A percentile compares a stretch with the other conserved stretches of the same genome.
Evolutionary conservation across 306 rosid genomes (phyloP).

Genomic region (Pyrus betulifolia): DNA sequence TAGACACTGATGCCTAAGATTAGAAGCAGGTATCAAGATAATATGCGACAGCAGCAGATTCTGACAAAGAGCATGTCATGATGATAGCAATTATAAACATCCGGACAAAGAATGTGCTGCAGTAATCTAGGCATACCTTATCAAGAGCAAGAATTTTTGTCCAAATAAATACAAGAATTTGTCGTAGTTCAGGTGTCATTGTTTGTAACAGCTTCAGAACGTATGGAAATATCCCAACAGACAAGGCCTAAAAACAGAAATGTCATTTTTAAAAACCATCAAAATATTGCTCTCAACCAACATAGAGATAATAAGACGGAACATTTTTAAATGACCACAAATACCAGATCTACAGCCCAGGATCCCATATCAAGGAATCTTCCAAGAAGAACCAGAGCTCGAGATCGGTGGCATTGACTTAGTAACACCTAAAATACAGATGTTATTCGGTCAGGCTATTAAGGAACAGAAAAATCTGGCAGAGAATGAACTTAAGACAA

Average conservation of each 20-base stretch:
- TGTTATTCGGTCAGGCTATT: slow-evolving; percentile 5
- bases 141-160: slow-evolving; percentile 97
- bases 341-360: slow-evolving; percentile 99
- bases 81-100: neutral
- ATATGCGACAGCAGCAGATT: neutral
- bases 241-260: slow-evolving; percentile 56
- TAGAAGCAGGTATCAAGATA: neutral
- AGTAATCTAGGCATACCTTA: slow-evolving; percentile 49
- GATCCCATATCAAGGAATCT: slow-evolving; percentile 98
- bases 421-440: slow-evolving; percentile 73
- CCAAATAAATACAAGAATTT: slow-evolving; percentile 98
- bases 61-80: neutral
- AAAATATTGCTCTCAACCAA: slow-evolving; percentile 4
- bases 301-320: neutral
- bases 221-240: slow-evolving; percentile 98
- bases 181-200: slow-evolving; percentile 87
- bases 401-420: slow-evolving; percentile 87
- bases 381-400: slow-evolving; percentile 91
- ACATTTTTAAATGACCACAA: neutral
- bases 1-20: neutral
- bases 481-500: neutral
- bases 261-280: slow-evolving; percentile 3
- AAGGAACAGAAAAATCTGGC: neutral
- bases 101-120: neutral
- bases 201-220: slow-evolving; percentile 93